Conservation (phyloP, 1,139 yeast species). For the Pneumocystis jirovecii region DNA sequence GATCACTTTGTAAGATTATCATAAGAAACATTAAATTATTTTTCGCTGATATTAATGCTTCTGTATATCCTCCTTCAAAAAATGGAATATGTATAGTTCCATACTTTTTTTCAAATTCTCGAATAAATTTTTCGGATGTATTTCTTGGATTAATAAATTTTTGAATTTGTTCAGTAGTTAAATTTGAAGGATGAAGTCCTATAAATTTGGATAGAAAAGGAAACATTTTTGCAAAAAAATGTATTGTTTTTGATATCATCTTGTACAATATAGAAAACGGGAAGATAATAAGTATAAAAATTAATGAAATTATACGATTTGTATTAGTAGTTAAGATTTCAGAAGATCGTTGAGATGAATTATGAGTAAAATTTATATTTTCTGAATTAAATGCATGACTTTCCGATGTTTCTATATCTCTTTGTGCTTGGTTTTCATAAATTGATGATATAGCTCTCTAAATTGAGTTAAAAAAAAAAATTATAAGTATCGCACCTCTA, state of each 20-base stretch:
- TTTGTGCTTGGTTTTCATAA: background rate
- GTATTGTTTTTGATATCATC: constrained; percentile 21
- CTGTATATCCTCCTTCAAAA: constrained; percentile 60
- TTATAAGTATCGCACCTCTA: background rate
- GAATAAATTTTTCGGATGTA: constrained; percentile 28
- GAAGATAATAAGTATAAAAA: constrained; percentile 18
- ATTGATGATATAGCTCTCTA: background rate
- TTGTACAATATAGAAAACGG: constrained; percentile 24
- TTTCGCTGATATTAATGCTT: constrained; percentile 56
- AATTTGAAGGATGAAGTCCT: constrained; percentile 26
- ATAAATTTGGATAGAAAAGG: constrained; percentile 26
- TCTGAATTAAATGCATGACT: background rate
- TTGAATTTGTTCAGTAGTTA: constrained; percentile 14
- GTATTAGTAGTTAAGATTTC: background rate
- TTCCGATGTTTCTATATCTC: background rate
- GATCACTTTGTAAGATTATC: constrained; percentile 59
- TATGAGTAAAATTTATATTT: background rate
- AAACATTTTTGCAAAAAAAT: constrained; percentile 22
- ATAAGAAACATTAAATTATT: constrained; percentile 53
- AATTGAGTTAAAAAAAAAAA: background rate
- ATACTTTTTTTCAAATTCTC: constrained; percentile 28
- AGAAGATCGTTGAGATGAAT: background rate
- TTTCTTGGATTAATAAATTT: constrained; percentile 26
- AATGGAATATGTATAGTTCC: constrained; percentile 17
- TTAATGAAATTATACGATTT: background rate